Percentiles rank a stretch among this genome's conserved stretches.
These are phyloP conservation scores for Carex parvula DNA, from an alignment of 176 grass and related monocot species.

Conservation along the genomic window DNA sequence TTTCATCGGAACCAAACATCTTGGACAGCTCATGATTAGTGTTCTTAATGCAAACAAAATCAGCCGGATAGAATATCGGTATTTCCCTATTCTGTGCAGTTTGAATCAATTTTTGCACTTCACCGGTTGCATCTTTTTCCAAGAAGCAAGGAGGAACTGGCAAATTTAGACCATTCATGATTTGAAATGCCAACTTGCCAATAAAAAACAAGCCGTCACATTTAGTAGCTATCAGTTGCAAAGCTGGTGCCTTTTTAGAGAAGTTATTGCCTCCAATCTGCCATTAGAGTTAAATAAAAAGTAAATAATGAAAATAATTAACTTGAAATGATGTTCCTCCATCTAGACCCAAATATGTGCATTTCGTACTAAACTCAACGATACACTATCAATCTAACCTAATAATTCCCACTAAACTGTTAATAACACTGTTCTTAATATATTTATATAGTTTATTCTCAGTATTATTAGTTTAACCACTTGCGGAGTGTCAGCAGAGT, in stretches of 20 bases:
- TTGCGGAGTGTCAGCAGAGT: neutral
- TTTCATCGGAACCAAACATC: slow-evolving; percentile 42
- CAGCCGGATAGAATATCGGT: slow-evolving; percentile 78
- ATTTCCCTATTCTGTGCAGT: slow-evolving; percentile 45
- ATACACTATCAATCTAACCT: neutral
- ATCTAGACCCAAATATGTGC: neutral
- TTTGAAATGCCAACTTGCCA: slow-evolving; percentile 86
- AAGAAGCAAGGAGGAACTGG: slow-evolving; percentile 43
- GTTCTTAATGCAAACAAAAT: slow-evolving; percentile 54
- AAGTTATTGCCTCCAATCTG: slow-evolving; percentile 92
- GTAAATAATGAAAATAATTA: neutral
- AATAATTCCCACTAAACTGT: neutral
- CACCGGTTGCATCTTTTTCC: slow-evolving; percentile 48
- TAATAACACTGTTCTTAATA: neutral
- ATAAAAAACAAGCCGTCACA: slow-evolving; percentile 73
- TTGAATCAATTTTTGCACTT: slow-evolving; percentile 61
- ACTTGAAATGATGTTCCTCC: neutral
- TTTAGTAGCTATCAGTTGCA: slow-evolving; percentile 52
- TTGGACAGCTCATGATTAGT: slow-evolving; percentile 24
- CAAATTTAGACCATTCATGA: slow-evolving; percentile 72
- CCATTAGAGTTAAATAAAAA: slow-evolving; percentile 28
- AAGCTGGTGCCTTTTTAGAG: slow-evolving; percentile 58
- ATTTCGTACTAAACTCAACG: neutral
- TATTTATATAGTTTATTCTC: neutral
- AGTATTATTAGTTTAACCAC: slow-evolving; percentile 5